A percentile compares a stretch with the other conserved stretches of the same genome.
Conservation (phyloP, 2,329 filamentous ascomycete genomes). For the Cephalotrichum gorgonifer region DNA sequence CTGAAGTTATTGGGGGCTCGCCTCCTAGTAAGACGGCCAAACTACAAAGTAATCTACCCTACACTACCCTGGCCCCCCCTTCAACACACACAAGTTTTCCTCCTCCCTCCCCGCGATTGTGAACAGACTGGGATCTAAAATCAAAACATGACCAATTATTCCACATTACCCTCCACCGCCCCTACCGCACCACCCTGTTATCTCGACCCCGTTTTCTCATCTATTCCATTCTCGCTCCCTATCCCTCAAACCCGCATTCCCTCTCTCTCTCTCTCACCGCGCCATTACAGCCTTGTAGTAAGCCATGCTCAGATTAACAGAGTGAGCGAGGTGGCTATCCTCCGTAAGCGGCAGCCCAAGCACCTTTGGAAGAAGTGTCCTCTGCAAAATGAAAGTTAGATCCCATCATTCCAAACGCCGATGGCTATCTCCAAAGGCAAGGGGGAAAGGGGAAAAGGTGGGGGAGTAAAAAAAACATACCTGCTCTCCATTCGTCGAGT, state of each 20-base stretch:
- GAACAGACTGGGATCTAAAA: neutral
- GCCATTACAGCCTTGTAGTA: constrained; percentile 59
- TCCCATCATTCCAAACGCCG: neutral
- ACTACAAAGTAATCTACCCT: neutral
- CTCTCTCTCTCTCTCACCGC: constrained; percentile 8
- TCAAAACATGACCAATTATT: constrained; percentile 1
- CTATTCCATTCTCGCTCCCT: neutral
- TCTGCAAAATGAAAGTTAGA: constrained; percentile 10
- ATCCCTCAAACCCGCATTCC: neutral
- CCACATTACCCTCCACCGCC: neutral
- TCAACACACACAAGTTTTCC: too few species aligned
- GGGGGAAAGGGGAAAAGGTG: neutral
- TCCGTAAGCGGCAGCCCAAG: constrained; percentile 58
- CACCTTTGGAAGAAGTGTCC: constrained; percentile 28
- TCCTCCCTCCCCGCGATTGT: neutral
- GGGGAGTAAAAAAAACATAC: constrained; percentile 26
- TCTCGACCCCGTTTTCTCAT: neutral
- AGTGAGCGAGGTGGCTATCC: constrained; percentile 61
- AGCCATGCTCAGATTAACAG: constrained; percentile 56
- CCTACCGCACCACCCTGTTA: neutral
- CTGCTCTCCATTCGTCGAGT: constrained; percentile 40
- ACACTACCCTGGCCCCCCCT: too few species aligned
- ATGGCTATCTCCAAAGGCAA: too few species aligned
- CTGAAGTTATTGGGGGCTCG: too few species aligned
- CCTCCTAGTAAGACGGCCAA: neutral